Conservation (phyloP, 345 rosid species). For the Populus simonii region DNA sequence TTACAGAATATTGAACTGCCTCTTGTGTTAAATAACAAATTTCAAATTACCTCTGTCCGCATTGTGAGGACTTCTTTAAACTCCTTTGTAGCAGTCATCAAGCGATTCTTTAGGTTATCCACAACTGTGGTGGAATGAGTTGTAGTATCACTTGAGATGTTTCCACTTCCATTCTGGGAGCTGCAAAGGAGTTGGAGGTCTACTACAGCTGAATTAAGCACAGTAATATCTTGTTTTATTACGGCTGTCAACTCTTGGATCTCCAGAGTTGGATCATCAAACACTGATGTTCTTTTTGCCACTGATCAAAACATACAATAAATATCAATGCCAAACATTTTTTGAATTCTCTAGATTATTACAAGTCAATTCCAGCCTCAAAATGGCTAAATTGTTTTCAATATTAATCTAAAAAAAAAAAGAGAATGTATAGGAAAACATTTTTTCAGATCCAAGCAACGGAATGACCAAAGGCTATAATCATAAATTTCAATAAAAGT, state of each 20-base stretch:
- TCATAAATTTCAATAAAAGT: background rate
- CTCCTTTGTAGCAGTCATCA: slow-evolving; percentile 81
- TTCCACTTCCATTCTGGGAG: slow-evolving; percentile 53
- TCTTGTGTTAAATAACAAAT: background rate
- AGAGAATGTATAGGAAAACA: background rate
- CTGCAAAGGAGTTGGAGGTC: slow-evolving; percentile 70
- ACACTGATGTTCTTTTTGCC: slow-evolving; percentile 82
- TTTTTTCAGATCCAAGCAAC: background rate
- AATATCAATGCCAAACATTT: background rate
- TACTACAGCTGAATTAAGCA: slow-evolving; percentile 68
- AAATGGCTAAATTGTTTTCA: background rate
- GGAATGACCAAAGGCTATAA: background rate
- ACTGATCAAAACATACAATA: slow-evolving; percentile 33
- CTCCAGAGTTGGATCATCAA: slow-evolving; percentile 80
- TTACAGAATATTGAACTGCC: background rate
- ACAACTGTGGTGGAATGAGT: slow-evolving; percentile 73
- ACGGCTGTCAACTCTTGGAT: slow-evolving; percentile 78
- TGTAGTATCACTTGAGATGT: slow-evolving; percentile 64
- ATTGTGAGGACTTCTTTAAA: slow-evolving; percentile 80
- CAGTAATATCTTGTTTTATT: slow-evolving; percentile 79
- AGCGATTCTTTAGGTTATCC: slow-evolving; percentile 67
- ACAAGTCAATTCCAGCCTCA: background rate
- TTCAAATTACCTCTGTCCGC: slow-evolving; percentile 63
- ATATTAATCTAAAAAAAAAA: background rate
- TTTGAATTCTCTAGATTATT: background rate